A percentile compares a stretch with the other conserved stretches of the same genome.
These are phyloP conservation scores for Fonsecaea monophora DNA, from an alignment of 2,329 filamentous ascomycete genomes.

Conservation along the genomic window DNA sequence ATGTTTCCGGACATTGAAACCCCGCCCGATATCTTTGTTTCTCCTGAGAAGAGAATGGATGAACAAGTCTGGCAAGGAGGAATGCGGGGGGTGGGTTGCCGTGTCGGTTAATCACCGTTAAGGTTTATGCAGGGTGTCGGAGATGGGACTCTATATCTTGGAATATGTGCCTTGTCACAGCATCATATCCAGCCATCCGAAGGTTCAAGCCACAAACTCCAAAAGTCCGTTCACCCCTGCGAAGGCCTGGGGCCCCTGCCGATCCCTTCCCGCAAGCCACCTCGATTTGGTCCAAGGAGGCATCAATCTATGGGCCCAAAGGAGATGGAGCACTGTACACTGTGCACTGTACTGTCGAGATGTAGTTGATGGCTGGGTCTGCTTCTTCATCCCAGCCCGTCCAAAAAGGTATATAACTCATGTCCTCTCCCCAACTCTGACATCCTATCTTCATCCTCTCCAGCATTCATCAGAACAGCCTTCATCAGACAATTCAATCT, in stretches of 20 bases:
- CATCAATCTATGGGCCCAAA: too few relatives aligned
- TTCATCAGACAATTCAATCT: neutral
- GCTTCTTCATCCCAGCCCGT: neutral
- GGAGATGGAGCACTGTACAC: too few relatives aligned
- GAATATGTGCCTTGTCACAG: neutral
- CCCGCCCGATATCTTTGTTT: neutral
- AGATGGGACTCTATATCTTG: neutral
- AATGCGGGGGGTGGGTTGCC: neutral
- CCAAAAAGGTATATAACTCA: neutral
- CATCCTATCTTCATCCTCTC: neutral
- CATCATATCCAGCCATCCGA: neutral
- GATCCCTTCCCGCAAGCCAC: too few relatives aligned
- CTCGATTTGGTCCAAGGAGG: too few relatives aligned
- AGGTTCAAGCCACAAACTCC: neutral
- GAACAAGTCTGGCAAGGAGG: too few relatives aligned
- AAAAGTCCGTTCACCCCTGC: neutral
- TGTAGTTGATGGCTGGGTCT: too few relatives aligned
- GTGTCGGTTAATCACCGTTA: neutral
- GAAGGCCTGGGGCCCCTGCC: too few relatives aligned
- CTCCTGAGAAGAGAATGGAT: neutral
- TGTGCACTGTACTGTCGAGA: too few relatives aligned
- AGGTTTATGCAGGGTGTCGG: neutral
- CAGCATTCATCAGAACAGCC: neutral
- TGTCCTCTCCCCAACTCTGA: neutral
- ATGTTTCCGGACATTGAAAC: neutral